phyloP scores from a whole-genome alignment of 2,329 filamentous ascomycete species.

The Camillea tinctor region DNA sequence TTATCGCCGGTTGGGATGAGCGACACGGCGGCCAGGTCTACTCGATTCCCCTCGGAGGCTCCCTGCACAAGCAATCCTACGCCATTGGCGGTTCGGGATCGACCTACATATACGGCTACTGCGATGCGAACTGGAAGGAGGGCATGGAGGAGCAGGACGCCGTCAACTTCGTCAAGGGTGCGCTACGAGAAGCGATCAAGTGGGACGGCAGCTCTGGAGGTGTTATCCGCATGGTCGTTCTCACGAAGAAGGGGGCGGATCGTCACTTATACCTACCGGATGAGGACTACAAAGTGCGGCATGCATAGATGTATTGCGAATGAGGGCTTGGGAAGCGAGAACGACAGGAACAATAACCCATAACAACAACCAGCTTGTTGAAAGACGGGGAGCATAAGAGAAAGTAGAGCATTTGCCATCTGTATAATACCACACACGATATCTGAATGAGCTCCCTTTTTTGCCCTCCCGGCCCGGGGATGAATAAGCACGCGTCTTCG shows the following conservation, averaged over 20 bases:
- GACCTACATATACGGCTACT: conserved; percentile 99
- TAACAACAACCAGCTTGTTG: not conserved
- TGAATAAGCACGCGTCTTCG: too few species aligned
- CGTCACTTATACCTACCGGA: conserved; percentile 95
- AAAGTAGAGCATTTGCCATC: conserved; percentile 8
- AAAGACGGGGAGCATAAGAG: conserved; percentile 15
- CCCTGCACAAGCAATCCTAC: conserved; percentile 95
- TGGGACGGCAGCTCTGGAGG: conserved; percentile 99
- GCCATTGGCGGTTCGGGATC: conserved; percentile 95
- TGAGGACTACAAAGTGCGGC: conserved; percentile 74
- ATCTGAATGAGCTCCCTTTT: not conserved
- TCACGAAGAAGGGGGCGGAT: conserved; percentile 85
- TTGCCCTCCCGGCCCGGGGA: too few species aligned
- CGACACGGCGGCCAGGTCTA: conserved; percentile 96
- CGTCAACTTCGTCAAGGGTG: conserved; percentile 87
- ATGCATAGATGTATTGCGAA: conserved; percentile 50
- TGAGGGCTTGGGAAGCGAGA: not conserved
- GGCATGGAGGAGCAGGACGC: conserved; percentile 91
- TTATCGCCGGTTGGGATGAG: conserved; percentile 97
- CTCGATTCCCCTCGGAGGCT: conserved; percentile 93
- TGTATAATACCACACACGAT: conserved; percentile 21
- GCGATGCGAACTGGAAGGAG: conserved; percentile 93
- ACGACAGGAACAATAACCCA: not conserved
- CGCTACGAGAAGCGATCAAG: conserved; percentile 92
- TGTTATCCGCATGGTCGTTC: conserved; percentile 95